phyloP scores from a whole-genome alignment of 2,329 filamentous ascomycete species.

The Botryotinia globosa region DNA sequence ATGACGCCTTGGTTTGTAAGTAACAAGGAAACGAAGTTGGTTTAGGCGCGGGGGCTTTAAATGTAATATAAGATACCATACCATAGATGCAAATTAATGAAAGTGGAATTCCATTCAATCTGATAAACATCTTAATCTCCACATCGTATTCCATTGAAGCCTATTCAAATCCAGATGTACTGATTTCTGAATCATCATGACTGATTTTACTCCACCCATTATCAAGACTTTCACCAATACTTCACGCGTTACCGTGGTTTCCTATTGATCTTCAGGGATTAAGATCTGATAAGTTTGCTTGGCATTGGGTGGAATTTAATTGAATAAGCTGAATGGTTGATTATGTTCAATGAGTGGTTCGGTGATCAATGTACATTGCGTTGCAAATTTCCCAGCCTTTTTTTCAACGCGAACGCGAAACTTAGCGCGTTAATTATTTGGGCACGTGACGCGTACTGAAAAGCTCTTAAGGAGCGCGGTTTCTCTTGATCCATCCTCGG shows the following conservation, averaged over 20 bases:
- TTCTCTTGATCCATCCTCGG: not conserved
- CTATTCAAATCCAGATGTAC: not conserved
- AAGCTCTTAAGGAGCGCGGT: constrained; percentile 19
- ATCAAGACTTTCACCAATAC: constrained; percentile 9
- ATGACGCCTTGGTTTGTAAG: constrained; percentile 10
- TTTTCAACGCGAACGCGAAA: constrained; percentile 17
- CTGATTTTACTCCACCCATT: constrained; percentile 18
- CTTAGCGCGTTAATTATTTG: constrained; percentile 17
- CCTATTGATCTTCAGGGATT: constrained; percentile 23
- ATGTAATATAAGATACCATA: constrained; percentile 12
- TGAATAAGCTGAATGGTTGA: not conserved
- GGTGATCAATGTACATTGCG: not conserved
- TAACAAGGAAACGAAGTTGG: constrained; percentile 4
- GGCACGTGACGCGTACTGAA: constrained; percentile 12
- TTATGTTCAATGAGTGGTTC: constrained; percentile 1
- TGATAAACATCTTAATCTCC: not conserved
- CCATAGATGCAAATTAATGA: constrained; percentile 14
- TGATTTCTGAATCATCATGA: constrained; percentile 12
- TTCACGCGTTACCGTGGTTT: constrained; percentile 7
- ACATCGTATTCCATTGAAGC: not conserved
- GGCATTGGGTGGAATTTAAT: not conserved
- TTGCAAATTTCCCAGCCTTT: constrained; percentile 19
- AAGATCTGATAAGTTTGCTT: constrained; percentile 32
- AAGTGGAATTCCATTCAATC: not conserved
- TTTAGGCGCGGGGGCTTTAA: not conserved